Base-by-base conservation (phyloP, 2,329 filamentous ascomycete species). In the Epicoccum sorghinum region DNA sequence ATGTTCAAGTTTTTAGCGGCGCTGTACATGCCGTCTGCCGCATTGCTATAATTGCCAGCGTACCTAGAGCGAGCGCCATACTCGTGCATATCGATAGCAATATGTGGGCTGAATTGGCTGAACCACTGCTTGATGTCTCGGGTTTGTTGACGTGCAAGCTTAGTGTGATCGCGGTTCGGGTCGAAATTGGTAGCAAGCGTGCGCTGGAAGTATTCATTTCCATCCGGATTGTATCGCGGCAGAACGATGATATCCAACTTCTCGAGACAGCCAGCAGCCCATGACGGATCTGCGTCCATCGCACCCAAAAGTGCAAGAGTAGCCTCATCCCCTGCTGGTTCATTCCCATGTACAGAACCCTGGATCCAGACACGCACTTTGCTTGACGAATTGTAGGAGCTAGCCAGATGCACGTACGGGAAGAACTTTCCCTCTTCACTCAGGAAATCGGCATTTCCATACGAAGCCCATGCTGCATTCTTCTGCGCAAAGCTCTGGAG, bases 1-100 rank as follows among this genome's bases (percentile, higher is more conserved):
- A 75, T 74, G 57, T 75, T 75, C 13, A 74, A 59, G 48, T 75
- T 75, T 62, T 71, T 70, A 7, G 71, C 72, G 9, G 69, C 71
- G 37, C 68, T 70, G 55, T 66, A 70, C 61, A 75, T 68, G 29
- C 65, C 72, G 38, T 75, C 73, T 1, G 70, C 67, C 6, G 68
- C 73, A 8, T 72, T 72, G 25, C 59, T 66, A 45, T 73, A 75
- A 29, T 68, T 62, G 3, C 56, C 61, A 4, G 65, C 59, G 38
- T 67, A 73, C 13, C 64, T 48, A 2, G 66, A 62, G 0, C 51
- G 60, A 0, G 69, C 71, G 6, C 58, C 57, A 32, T 72, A 76
- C 44, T 76, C 72, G 50, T 76, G 73, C 68, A 73, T 65, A 25
- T 75, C 73, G n/a, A 73, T 59, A 0, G 69, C 68, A 7, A 76